Evolutionary conservation across 2,329 filamentous ascomycete genomes (phyloP), one percentile per base, ranked within the genome.

Genomic region (Zymoseptoria passerinii): DNA sequence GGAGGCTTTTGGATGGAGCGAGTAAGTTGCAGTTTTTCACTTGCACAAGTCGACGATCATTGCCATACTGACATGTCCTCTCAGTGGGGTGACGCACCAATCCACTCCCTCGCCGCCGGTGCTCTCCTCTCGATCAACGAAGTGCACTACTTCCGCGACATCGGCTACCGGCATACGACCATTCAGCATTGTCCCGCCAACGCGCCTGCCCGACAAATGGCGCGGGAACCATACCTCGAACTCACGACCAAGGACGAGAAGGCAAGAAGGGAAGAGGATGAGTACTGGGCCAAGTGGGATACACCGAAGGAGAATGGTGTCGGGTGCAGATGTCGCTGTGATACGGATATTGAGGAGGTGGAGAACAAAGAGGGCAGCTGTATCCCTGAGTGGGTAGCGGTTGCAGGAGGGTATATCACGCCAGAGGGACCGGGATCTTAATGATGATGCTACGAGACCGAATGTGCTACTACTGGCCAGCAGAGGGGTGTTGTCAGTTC

Each of bases 1-100:
- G 94, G 94, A 65, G 94, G 94, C 52, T 99, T 99, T 77, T 99
- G 94, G 94, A 96, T 95, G 86, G 94, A 99, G 78, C 82, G 94
- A 74, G 92, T 96, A 83, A 77, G 82, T 76, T 13, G 19, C 50
- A 7, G 16, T n/a, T 13, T 28, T 28, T 4, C 50, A 29, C 10
- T 19, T 28, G 8, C 13, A 35, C 10, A 3, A 53, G 53, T 9
- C 50, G 40, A 53, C 75, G 73, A 48, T 29, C 19, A 18, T 1
- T 13, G 53, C 57, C 61, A 70, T 69, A 67, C 75, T 80, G 68
- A 79, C 66, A 64, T 51, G 48, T 35, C n/a, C 55, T 20, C 58
- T 40, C 69, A 96, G 90, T 99, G 94, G 94, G 94, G 94, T 76
- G 94, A 99, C 76, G 94, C 94, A 58, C 94, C 94, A 13, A 96